Percentiles rank a stretch among this genome's conserved stretches.
Conservation (phyloP, 78 protist genomes). For the Diacronema lutheri region DNA sequence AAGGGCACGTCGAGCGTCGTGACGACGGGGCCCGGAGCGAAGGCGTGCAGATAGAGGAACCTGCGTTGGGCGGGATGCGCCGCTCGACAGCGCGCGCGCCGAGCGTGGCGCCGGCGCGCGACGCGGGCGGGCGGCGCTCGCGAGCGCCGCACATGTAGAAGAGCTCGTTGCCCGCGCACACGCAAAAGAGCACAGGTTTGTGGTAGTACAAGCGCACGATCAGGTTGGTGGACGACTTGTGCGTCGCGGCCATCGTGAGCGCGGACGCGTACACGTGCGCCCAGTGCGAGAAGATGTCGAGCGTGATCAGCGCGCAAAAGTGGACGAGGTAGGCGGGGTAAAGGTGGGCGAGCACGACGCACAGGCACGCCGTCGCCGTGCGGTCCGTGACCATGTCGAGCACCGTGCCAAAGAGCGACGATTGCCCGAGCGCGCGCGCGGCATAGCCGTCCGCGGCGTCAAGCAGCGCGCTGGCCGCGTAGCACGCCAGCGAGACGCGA, state of each 20-base stretch:
- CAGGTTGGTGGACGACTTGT: neutral
- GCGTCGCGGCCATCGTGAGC: neutral
- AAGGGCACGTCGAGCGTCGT: too few species aligned
- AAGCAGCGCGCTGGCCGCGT: neutral
- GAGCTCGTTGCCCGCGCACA: slow-evolving; percentile 43
- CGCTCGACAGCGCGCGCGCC: neutral
- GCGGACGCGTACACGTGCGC: slow-evolving; percentile 36
- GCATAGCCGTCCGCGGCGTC: slow-evolving; percentile 57
- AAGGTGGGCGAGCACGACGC: slow-evolving; percentile 6
- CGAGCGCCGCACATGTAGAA: slow-evolving; percentile 1
- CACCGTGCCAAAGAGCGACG: slow-evolving; percentile 31
- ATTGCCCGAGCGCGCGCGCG: slow-evolving; percentile 40
- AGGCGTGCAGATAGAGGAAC: neutral
- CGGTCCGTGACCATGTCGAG: slow-evolving; percentile 64
- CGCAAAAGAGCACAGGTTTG: neutral
- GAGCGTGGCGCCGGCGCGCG: too few species aligned
- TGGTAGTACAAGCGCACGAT: slow-evolving; percentile 18
- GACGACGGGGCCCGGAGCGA: neutral
- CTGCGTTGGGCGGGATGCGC: neutral
- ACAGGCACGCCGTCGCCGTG: slow-evolving; percentile 19
- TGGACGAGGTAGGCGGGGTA: neutral
- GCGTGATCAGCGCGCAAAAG: slow-evolving; percentile 6
- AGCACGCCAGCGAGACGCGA: neutral
- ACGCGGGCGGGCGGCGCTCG: neutral
- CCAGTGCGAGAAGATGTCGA: slow-evolving; percentile 45